Base-by-base conservation (phyloP, 2,329 filamentous ascomycete species). In the Furcasterigmium furcatum region DNA sequence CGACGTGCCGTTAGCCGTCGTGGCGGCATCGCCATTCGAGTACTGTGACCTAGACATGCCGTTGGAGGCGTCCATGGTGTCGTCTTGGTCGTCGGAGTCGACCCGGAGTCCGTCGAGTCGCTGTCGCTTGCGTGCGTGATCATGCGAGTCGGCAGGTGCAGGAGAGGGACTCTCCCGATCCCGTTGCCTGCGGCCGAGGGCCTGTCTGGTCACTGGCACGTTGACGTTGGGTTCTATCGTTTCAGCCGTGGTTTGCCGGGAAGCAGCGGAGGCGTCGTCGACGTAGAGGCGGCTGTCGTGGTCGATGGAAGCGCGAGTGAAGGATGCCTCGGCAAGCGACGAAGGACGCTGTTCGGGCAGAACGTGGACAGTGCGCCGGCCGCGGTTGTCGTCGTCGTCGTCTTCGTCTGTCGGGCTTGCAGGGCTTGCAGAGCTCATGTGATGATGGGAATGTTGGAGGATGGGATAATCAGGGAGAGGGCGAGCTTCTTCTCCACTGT, bases 111-210 rank as follows among this genome's bases (percentile, higher is more conserved):
- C 60, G 82, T 84, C 59, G 60, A 66, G 67, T 62, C 68, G 55
- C 60, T 55, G 43, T 63, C 62, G 48, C 79, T 76, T 51, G 72
- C 73, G 65, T 85, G 79, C 52, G 77, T 72, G 69, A 81, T 76
- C 84, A 88, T 88, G 64, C 66, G 82, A 67, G 57, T 59, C 64
- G 84, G 80, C 70, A 85, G 84, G 58, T 72, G 68, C 57, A 41
- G 57, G 55, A 40, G 49, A 57, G 55, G 44, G 47, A 46, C 63
- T 60, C 51, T 56, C 56, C 47, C 59, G 60, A 54, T 64, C 61
- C 50, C 78, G 76, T 60, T 69, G 74, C 60, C 80, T 76, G 62
- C 79, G 72, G 61, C 80, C 77, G 55, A 82, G 67, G 52, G 79
- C 63, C 61, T 65, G 65, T 18, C n/a, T 16, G 34, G 18, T 36